Conservation (phyloP, 2,329 filamentous ascomycete genomes). For the Chrysosporium keratinophilum region DNA sequence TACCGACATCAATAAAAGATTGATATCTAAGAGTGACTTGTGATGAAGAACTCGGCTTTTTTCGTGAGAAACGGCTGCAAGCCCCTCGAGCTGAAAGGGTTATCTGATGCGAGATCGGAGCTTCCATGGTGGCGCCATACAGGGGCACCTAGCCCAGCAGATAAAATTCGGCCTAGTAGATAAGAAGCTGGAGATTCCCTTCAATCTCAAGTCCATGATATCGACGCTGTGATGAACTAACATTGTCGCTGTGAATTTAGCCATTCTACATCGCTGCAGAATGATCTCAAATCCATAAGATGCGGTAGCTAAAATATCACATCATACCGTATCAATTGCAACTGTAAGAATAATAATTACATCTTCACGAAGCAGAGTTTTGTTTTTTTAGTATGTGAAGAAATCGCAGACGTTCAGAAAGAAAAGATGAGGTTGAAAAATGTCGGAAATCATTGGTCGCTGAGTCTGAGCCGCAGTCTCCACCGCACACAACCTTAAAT, state of each 20-base stretch:
- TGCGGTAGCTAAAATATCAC: background rate
- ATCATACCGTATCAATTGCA: background rate
- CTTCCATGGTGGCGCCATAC: background rate
- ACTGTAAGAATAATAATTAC: background rate
- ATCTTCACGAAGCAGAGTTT: background rate
- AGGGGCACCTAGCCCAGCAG: background rate
- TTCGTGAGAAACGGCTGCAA: background rate
- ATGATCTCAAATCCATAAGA: no score
- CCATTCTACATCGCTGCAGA: background rate
- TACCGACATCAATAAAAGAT: background rate
- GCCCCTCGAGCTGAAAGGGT: background rate
- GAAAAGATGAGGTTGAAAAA: conserved; percentile 6
- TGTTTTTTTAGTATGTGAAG: background rate
- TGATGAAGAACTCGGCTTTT: background rate
- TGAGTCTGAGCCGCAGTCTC: background rate
- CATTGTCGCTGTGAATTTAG: background rate
- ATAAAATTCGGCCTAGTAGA: background rate
- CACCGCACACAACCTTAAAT: background rate
- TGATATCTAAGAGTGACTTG: background rate
- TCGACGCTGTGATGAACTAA: background rate
- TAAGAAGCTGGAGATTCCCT: background rate
- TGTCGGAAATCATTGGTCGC: background rate
- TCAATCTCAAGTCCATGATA: background rate
- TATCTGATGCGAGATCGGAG: background rate
- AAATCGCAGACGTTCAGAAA: background rate